phyloP scores from a whole-genome alignment of 148 eudicot genomes.

The Nepenthes mirabilis region DNA sequence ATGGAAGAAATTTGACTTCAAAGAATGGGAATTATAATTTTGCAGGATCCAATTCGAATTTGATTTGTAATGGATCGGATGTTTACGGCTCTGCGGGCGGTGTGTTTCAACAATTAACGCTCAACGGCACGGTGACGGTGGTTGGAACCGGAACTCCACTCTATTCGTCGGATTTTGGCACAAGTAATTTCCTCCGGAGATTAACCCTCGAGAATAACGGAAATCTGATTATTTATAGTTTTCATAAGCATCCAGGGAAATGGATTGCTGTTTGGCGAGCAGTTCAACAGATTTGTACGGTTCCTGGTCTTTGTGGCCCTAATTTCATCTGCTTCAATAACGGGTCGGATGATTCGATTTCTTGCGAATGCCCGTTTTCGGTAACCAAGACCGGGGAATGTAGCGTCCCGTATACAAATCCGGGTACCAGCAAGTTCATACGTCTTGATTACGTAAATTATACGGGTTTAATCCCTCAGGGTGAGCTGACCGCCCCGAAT shows the following conservation, averaged over 20 bases:
- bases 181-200: conserved; percentile 17
- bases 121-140: conserved; percentile 14
- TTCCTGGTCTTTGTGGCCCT: conserved; percentile 56
- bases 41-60: conserved; percentile 4
- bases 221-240: conserved; percentile 43
- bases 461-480: conserved; percentile 18
- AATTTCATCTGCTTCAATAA: conserved; percentile 45
- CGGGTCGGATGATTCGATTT: conserved; percentile 14
- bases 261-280: conserved; percentile 62
- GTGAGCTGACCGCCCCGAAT: conserved; percentile 2
- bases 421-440: conserved; percentile 24
- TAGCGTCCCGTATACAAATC: conserved; percentile 17
- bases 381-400: conserved; percentile 11
- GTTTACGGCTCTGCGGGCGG: conserved; percentile 14
- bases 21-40: conserved; percentile 30
- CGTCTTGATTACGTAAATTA: conserved; percentile 61
- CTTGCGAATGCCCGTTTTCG: conserved; percentile 58
- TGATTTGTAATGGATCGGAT: conserved; percentile 22
- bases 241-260: conserved; percentile 7
- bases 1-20: conserved; percentile 16
- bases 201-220: conserved; percentile 56
- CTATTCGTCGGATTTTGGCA: conserved; percentile 33
- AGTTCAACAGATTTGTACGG: conserved; percentile 25
- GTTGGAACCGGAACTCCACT: conserved; percentile 7
- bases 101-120: not conserved